phyloP scores from a whole-genome alignment of 2,329 filamentous ascomycete species.

The Hysterium pulicare region DNA sequence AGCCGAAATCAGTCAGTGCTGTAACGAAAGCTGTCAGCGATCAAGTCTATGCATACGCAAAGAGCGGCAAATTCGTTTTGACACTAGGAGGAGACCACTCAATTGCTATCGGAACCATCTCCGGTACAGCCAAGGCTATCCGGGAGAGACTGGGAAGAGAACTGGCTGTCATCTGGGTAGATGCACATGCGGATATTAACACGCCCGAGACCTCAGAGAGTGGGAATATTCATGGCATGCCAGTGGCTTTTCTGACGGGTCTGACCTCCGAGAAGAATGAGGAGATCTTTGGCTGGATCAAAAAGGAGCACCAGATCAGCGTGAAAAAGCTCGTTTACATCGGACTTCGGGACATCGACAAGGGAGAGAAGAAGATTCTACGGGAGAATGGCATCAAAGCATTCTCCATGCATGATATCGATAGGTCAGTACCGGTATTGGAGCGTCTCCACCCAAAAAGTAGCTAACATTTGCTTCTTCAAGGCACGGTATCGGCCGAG shows the following conservation, averaged over 20 bases:
- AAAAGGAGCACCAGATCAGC: constrained; percentile 67
- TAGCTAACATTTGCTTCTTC: neutral
- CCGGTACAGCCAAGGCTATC: constrained; percentile 80
- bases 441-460: neutral
- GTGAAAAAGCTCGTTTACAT: constrained; percentile 93
- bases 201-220: constrained; percentile 84
- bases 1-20: constrained; percentile 77
- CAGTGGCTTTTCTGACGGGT: constrained; percentile 85
- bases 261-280: constrained; percentile 71
- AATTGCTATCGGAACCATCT: constrained; percentile 91
- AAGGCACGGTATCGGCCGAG: constrained; percentile 86
- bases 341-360: constrained; percentile 86
- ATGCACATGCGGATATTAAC: constrained; percentile 98
- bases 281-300: constrained; percentile 87
- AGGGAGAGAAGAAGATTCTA: constrained; percentile 89
- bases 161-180: constrained; percentile 96
- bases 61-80: constrained; percentile 78
- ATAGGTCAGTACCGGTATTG: constrained; percentile 70
- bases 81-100: constrained; percentile 95
- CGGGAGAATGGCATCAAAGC: constrained; percentile 88
- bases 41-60: constrained; percentile 85
- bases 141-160: constrained; percentile 78
- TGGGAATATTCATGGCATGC: constrained; percentile 98
- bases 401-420: constrained; percentile 98
- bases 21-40: constrained; percentile 76